Percentiles rank a stretch among this genome's conserved stretches.
These are phyloP conservation scores for Mentha longifolia DNA, from an alignment of 257 asterid species.

Conservation along the genomic window DNA sequence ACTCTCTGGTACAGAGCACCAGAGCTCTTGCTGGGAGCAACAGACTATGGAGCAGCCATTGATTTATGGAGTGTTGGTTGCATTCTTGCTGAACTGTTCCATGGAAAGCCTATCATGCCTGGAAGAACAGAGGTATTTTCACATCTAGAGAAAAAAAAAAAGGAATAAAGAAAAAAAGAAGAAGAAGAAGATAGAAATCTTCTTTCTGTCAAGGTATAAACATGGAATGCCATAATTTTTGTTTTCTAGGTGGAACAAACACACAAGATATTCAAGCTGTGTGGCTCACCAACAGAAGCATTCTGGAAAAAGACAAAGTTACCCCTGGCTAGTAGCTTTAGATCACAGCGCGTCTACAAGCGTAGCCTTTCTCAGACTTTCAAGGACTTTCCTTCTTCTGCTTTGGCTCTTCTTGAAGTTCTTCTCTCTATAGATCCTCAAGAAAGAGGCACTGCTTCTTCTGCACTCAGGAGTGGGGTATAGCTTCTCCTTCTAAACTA, in stretches of 20 bases:
- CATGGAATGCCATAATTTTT: neutral
- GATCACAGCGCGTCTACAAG: conserved; percentile 62
- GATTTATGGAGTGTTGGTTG: conserved; percentile 96
- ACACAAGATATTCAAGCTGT: conserved; percentile 93
- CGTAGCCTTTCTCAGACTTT: conserved; percentile 69
- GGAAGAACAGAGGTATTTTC: conserved; percentile 89
- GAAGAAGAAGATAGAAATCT: neutral
- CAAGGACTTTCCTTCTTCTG: conserved; percentile 76
- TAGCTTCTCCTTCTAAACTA: neutral
- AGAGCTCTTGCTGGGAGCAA: conserved; percentile 86
- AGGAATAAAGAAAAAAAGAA: too few relatives aligned
- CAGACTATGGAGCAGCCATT: conserved; percentile 75
- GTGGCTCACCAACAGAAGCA: conserved; percentile 88
- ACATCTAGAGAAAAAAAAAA: neutral
- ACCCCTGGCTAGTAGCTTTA: conserved; percentile 83
- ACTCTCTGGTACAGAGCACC: conserved; percentile 98
- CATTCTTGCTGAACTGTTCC: conserved; percentile 84
- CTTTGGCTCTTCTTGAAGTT: conserved; percentile 66
- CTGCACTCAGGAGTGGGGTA: conserved; percentile 84
- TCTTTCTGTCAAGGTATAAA: neutral
- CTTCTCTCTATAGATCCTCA: conserved; percentile 92
- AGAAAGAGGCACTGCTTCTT: conserved; percentile 74
- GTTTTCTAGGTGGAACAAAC: conserved; percentile 81
- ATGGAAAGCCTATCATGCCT: conserved; percentile 92
- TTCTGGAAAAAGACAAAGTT: conserved; percentile 73